These are phyloP conservation scores for Sesbania bispinosa DNA, from an alignment of 306 rosid genomes.

Conservation along the genomic window DNA sequence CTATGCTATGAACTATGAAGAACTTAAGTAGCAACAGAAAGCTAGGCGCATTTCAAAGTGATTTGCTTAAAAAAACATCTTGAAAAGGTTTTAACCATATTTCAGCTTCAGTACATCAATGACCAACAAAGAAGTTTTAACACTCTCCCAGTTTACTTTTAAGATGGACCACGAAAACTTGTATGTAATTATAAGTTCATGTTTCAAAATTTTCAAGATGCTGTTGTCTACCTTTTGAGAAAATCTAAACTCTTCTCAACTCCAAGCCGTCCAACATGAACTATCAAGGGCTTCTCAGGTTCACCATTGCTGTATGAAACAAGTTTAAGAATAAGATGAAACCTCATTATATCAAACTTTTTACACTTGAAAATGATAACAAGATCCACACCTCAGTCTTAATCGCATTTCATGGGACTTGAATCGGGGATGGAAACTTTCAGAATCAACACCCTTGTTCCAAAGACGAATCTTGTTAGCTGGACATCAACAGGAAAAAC, in stretches of 20 bases:
- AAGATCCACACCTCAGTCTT: slow-evolving; percentile 54
- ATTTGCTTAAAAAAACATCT: neutral
- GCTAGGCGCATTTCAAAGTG: neutral
- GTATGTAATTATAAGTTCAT: neutral
- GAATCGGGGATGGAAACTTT: slow-evolving; percentile 79
- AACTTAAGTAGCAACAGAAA: neutral
- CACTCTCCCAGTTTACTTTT: neutral
- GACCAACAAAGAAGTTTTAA: neutral
- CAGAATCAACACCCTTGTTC: slow-evolving; percentile 98
- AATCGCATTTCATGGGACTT: slow-evolving; percentile 80
- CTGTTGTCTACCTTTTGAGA: slow-evolving; percentile 68
- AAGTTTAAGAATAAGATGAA: slow-evolving; percentile 13
- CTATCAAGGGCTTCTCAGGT: slow-evolving; percentile 85
- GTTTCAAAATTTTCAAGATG: slow-evolving; percentile 3
- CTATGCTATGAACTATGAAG: neutral
- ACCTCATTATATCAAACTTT: neutral
- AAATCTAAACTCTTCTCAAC: slow-evolving; percentile 98
- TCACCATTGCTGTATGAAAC: slow-evolving; percentile 69
- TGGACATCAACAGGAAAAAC: slow-evolving; percentile 38
- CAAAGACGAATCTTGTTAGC: slow-evolving; percentile 91
- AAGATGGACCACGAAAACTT: neutral
- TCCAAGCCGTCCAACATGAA: slow-evolving; percentile 96
- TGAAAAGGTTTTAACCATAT: slow-evolving; percentile 14
- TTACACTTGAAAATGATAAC: neutral
- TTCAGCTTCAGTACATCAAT: slow-evolving; percentile 4